Evolutionary conservation across 2,329 filamentous ascomycete species (phyloP), one percentile per base, ranked within the genome.

Genomic region (Elsinoe necatrix): DNA sequence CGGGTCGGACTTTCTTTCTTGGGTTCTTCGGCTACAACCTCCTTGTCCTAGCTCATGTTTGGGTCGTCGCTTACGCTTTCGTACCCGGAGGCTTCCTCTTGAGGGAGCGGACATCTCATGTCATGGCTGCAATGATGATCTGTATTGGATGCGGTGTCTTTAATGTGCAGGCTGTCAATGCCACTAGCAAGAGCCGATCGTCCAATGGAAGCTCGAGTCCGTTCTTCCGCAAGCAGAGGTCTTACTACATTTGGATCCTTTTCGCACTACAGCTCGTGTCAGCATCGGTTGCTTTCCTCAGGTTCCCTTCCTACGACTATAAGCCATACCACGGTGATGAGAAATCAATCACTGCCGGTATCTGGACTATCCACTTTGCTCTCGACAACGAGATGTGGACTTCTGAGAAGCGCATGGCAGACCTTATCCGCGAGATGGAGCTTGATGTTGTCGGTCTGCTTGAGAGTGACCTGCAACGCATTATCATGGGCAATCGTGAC

Each of bases 331-430:
- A 98, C 68, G 81, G 82, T 35, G 83, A 95, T 55, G 86, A 91
- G 61, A 93, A 93, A 63, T 75, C 95, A 55, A 80, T 96, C 58
- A 97, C 95, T 0, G 89, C 90, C 1, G 93, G 93, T 63, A 97
- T 98, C 69, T 98, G 93, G 93, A 98, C 93, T 0, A 91, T 97
- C 57, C 93, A 98, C 74, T 98, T 98, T 71, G 91, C 88, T 12
- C 82, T 98, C 18, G 93, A 98, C 73, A 97, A 98, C 65, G 87
- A 96, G 70, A 96, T 97, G 91, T 97, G 90, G 89, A 92, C 89
- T 8, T 95, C 92, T 0, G 93, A 98, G 72, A 83, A 87, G 64
- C 90, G 93, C 61, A 96, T 74, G 77, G 95, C 12, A 85, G 95
- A 72, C 84, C 63, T 71, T 4, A 65, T 71, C 41, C 65, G 89